Percentiles rank a stretch among this genome's conserved stretches.
Conservation (phyloP, 352 stramenopile species). For the Phytophthora pisi region DNA sequence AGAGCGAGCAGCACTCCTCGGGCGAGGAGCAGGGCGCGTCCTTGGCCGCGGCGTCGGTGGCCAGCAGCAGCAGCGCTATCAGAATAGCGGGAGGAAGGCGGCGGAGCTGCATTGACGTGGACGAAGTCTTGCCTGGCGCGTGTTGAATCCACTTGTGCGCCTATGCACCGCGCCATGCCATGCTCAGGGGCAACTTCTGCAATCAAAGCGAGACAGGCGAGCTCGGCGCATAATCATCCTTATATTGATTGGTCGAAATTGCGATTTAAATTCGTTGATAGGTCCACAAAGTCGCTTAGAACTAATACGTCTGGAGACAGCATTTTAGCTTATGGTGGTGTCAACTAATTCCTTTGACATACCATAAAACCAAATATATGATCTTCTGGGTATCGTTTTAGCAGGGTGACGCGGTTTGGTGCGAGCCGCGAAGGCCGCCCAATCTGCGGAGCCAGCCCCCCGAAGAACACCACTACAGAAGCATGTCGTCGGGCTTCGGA, state of each 20-base stretch:
- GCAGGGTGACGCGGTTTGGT: background rate
- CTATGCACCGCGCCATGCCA: background rate
- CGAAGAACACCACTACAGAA: constrained; percentile 21
- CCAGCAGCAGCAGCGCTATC: background rate
- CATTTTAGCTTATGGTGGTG: no score
- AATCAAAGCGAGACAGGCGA: background rate
- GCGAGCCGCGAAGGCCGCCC: constrained; percentile 17
- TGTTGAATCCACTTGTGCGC: constrained; percentile 12
- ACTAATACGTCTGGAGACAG: background rate
- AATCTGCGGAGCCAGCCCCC: constrained; percentile 15
- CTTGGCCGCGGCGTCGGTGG: constrained; percentile 13
- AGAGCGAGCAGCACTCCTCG: constrained; percentile 55
- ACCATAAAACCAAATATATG: background rate
- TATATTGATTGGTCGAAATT: background rate
- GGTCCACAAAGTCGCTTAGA: background rate
- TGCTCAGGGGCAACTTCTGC: background rate
- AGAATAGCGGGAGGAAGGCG: constrained; percentile 1
- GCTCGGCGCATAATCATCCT: background rate
- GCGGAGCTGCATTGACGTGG: constrained; percentile 6
- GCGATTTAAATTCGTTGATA: background rate
- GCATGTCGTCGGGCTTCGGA: constrained; percentile 95
- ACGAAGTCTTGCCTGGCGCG: background rate
- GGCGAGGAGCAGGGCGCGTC: constrained; percentile 29
- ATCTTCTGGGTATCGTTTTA: background rate
- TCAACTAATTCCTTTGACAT: background rate